Conservation (phyloP, 208 protist species). For the Porcisia hertigi region DNA sequence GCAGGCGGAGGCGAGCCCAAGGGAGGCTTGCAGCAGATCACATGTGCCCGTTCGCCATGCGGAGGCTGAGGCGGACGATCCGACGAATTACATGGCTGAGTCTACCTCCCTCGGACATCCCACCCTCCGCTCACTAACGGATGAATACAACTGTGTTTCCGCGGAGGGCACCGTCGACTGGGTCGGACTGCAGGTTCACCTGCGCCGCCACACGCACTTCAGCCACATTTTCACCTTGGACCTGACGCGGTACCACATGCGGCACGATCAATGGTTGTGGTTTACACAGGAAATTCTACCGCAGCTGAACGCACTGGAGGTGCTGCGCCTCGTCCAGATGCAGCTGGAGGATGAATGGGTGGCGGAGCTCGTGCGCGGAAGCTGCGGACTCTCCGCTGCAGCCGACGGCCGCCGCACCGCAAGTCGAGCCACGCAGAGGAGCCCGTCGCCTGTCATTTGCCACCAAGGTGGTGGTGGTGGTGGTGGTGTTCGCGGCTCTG, state of each 20-base stretch:
- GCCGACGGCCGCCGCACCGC: conserved; percentile 8
- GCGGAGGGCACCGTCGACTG: conserved; percentile 34
- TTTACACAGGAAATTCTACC: conserved; percentile 61
- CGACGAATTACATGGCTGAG: neutral
- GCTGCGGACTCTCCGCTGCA: conserved; percentile 12
- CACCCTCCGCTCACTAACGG: conserved; percentile 27
- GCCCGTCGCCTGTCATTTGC: neutral
- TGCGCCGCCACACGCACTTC: conserved; percentile 42
- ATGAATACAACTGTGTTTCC: conserved; percentile 26
- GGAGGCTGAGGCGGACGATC: neutral
- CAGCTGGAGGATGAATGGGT: conserved; percentile 55
- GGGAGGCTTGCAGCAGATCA: neutral
- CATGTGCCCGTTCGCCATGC: neutral
- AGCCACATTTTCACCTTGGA: conserved; percentile 48
- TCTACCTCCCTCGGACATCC: neutral
- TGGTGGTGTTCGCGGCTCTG: conserved; percentile 10
- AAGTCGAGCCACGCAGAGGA: neutral
- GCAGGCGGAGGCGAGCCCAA: neutral
- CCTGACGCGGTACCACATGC: conserved; percentile 49
- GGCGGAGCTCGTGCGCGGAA: conserved; percentile 46
- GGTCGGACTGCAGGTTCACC: conserved; percentile 42
- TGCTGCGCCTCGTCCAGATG: conserved; percentile 56
- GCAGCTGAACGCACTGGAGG: conserved; percentile 44
- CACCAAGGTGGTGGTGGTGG: neutral
- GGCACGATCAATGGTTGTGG: conserved; percentile 65